Conservation (phyloP, 2,329 filamentous ascomycete species). For the Aspergillus sp. region DNA sequence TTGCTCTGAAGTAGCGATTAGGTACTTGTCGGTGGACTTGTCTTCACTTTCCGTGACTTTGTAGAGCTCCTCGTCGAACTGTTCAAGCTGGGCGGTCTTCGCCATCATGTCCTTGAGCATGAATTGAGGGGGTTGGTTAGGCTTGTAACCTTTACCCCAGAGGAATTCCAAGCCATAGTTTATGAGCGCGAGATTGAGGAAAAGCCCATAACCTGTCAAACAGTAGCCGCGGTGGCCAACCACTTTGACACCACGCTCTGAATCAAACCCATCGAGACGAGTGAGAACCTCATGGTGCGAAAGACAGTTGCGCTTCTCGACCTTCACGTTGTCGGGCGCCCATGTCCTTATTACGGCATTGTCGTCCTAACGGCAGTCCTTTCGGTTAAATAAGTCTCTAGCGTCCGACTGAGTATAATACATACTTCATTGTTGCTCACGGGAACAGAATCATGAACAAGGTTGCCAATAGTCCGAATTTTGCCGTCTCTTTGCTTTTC, state of each 20-base stretch:
- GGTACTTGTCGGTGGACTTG: constrained; percentile 81
- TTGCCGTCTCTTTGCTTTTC: constrained; percentile 73
- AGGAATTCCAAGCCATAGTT: constrained; percentile 95
- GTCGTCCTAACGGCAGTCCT: constrained; percentile 60
- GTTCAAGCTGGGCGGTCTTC: constrained; percentile 94
- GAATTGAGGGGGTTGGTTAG: constrained; percentile 86
- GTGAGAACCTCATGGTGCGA: constrained; percentile 95
- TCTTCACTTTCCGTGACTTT: constrained; percentile 87
- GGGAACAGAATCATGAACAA: constrained; percentile 86
- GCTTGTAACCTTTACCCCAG: constrained; percentile 74
- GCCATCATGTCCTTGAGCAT: constrained; percentile 96
- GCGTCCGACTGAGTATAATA: background rate
- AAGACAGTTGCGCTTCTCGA: constrained; percentile 75
- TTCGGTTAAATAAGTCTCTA: background rate
- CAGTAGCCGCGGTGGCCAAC: constrained; percentile 95
- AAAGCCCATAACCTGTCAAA: constrained; percentile 83
- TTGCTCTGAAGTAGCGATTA: constrained; percentile 87
- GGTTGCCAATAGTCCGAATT: constrained; percentile 82
- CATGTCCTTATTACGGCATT: constrained; percentile 77
- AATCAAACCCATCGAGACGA: constrained; percentile 86
- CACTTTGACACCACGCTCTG: constrained; percentile 88
- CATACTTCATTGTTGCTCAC: constrained; percentile 76
- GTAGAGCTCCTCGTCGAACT: constrained; percentile 98
- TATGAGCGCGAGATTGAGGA: constrained; percentile 87
- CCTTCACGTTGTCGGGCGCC: constrained; percentile 72